Conservation (phyloP, 2,329 filamentous ascomycete species). For the Claviceps quebecensis region DNA sequence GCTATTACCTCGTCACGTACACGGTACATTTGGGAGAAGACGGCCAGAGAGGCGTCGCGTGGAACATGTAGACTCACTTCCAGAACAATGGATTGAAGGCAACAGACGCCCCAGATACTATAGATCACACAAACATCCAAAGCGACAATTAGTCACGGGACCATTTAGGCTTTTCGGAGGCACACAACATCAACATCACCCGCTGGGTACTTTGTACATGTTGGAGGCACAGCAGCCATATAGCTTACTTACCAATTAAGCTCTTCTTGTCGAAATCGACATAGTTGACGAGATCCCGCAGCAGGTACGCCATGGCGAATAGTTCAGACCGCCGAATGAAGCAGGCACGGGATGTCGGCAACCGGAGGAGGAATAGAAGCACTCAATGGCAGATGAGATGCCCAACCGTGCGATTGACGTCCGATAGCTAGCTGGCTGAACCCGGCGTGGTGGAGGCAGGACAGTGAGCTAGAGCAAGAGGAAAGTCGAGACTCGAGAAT, state of each 20-base stretch:
- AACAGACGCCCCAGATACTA: conserved; percentile 71
- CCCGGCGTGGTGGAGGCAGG: too few relatives aligned
- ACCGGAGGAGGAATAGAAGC: not conserved
- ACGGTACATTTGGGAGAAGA: too few relatives aligned
- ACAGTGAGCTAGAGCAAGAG: too few relatives aligned
- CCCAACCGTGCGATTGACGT: not conserved
- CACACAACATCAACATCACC: not conserved
- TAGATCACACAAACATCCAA: not conserved
- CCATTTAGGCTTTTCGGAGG: not conserved
- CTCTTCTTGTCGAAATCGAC: conserved; percentile 55
- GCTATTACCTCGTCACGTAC: not conserved
- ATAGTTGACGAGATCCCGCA: conserved; percentile 41
- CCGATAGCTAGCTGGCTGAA: not conserved
- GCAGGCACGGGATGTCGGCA: not conserved
- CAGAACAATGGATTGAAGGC: conserved; percentile 97
- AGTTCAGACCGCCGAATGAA: not conserved
- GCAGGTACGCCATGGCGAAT: conserved; percentile 25
- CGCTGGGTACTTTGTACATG: not conserved
- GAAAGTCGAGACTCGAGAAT: too few relatives aligned
- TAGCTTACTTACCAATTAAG: conserved; percentile 43
- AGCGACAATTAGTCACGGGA: conserved; percentile 3
- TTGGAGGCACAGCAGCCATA: not conserved
- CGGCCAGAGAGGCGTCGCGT: not conserved
- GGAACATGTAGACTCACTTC: conserved; percentile 56
- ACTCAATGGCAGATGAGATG: not conserved